These are phyloP conservation scores for Suhomyces kunorum DNA, from an alignment of 1,139 yeast species.

Conservation along the genomic window DNA sequence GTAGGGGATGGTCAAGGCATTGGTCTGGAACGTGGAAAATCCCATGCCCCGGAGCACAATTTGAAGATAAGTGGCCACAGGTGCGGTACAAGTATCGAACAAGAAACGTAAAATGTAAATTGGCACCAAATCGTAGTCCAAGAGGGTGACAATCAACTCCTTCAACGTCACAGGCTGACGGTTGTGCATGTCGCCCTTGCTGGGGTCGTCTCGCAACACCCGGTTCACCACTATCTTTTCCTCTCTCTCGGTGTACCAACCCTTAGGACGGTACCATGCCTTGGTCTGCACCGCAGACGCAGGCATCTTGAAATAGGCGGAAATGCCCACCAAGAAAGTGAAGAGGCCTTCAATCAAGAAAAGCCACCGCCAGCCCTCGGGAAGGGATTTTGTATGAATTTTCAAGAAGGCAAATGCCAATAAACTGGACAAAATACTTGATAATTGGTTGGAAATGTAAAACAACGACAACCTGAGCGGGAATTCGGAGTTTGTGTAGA, in stretches of 20 bases:
- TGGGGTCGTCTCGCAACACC: slow-evolving; percentile 66
- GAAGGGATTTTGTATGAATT: slow-evolving; percentile 38
- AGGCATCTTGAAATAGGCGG: slow-evolving; percentile 58
- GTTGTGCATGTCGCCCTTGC: slow-evolving; percentile 69
- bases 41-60: slow-evolving; percentile 54
- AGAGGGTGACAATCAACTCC: slow-evolving; percentile 41
- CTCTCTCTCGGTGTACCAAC: slow-evolving; percentile 66
- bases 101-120: slow-evolving; percentile 53
- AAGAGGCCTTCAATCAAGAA: slow-evolving; percentile 64
- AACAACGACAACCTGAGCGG: slow-evolving; percentile 52
- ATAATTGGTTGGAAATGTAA: slow-evolving; percentile 47
- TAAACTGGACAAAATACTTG: slow-evolving; percentile 39
- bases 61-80: slow-evolving; percentile 52
- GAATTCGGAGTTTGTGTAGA: slow-evolving; percentile 53
- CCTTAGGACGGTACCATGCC: slow-evolving; percentile 49
- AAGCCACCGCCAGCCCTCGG: slow-evolving; percentile 65
- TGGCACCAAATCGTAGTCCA: slow-evolving; percentile 59
- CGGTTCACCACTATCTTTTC: slow-evolving; percentile 63
- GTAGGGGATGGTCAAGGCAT: slow-evolving; percentile 56
- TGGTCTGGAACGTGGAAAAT: slow-evolving; percentile 55
- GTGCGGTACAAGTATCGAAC: slow-evolving; percentile 43
- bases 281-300: slow-evolving; percentile 61
- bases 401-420: slow-evolving; percentile 49
- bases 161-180: slow-evolving; percentile 52
- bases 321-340: slow-evolving; percentile 56